Base-by-base conservation (phyloP, 1,284 basidiomycete species). In the Ceratobasidium sp. region DNA sequence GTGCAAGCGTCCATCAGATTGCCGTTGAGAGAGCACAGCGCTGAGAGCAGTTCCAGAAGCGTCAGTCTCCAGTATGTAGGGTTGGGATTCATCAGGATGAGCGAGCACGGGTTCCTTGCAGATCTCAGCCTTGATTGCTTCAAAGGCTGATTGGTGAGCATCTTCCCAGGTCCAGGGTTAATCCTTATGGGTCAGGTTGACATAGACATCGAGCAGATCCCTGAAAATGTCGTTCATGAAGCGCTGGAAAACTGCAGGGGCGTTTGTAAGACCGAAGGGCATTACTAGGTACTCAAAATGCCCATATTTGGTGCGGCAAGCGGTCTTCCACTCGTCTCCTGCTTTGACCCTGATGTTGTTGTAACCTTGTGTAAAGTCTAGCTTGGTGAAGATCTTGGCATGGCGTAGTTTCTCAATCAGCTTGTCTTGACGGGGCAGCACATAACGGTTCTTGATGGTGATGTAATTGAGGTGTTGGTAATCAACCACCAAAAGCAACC, bases 261-360 rank as follows among this genome's bases (percentile, higher is more conserved):
- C 85, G 28, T 63, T 63, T 2, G 61, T 63, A 5, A 63, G 39
- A 0, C 61, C 39, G 9, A 63, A 63, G 12, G 85, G 85, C 84
- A 88, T 85, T 46, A 88, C 85, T 0, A 82, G 72, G 77, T 81
- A 86, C 80, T 88, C 84, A 79, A 84, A 88, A 1, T 83, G 77
- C 15, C 86, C 86, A 20, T 84, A 84, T 20, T 82, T 83, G 0
- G 83, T 85, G 1, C 79, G n/a, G 80, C 87, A 87, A 0, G 84
- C 84, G 0, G 85, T 86, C 69, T 86, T 87, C 83, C 82, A 84
- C 70, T 84, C 83, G 63, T 84, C 80, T 0, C 84, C 82, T 53
- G 61, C 66, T 15, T 51, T 58, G 9, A 86, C 82, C 0, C 83
- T 78, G 0, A 86, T n/a, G n/a, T n/a, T 83, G 77, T 85, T 82